Evolutionary conservation across 495 filamentous ascomycete genomes (phyloP).

Genomic region (Penicillium riverlandense): DNA sequence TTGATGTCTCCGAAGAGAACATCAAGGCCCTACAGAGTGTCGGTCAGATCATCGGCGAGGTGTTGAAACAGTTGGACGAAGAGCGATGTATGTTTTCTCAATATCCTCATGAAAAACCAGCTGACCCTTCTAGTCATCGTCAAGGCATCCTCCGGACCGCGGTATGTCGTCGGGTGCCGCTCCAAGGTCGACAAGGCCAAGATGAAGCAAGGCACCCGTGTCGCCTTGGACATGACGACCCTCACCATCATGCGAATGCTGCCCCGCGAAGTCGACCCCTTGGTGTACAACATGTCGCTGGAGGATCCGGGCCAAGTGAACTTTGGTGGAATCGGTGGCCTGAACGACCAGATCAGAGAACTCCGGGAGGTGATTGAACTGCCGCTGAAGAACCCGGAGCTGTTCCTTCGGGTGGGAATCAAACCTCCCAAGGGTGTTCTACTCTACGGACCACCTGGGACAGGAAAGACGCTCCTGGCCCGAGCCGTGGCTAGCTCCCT

Average conservation of each 20-base stretch:
- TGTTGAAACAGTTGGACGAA: conserved; percentile 97
- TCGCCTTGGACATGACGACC: conserved; percentile 99
- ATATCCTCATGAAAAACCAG: background rate
- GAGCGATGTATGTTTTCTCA: conserved; percentile 69
- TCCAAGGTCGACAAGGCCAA: conserved; percentile 96
- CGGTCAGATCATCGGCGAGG: conserved; percentile 98
- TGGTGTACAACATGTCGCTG: conserved; percentile 99
- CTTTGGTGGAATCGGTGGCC: conserved; percentile 96
- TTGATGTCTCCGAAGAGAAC: conserved; percentile 96
- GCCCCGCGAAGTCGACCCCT: conserved; percentile 93
- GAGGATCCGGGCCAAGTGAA: conserved; percentile 97
- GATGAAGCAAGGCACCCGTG: conserved; percentile 95
- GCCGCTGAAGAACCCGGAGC: conserved; percentile 96
- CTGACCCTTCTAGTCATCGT: conserved; percentile 51
- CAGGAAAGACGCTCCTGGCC: conserved; percentile 93
- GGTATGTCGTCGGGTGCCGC: conserved; percentile 97
- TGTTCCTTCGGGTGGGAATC: conserved; percentile 95
- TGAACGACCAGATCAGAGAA: conserved; percentile 99
- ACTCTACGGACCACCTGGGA: conserved; percentile 95
- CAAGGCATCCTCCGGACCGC: conserved; percentile 93
- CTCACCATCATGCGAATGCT: conserved; percentile 99
- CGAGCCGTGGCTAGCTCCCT: conserved; percentile 93
- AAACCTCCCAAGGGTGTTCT: conserved; percentile 98
- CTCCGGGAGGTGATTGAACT: conserved; percentile 96
- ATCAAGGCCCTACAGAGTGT: conserved; percentile 99